Evolutionary conservation across 306 rosid species (phyloP).

Genomic region (Hippophae rhamnoides): DNA sequence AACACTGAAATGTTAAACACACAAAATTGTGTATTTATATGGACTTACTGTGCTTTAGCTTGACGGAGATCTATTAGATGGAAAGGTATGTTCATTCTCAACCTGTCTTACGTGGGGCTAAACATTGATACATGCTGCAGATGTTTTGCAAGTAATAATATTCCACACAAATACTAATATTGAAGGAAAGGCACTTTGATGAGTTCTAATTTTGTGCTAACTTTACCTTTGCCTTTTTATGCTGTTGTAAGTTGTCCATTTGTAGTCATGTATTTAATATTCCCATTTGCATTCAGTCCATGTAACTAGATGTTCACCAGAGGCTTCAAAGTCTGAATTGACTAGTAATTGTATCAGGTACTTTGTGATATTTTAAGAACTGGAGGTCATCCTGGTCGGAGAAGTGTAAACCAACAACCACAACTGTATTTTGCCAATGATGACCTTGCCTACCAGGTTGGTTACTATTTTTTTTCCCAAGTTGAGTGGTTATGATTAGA

Average conservation of each 20-base stretch:
- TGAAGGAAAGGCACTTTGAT: too few species aligned
- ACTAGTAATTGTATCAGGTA: conserved; percentile 45
- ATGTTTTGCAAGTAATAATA: too few species aligned
- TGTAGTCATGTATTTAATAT: background rate
- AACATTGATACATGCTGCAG: too few species aligned
- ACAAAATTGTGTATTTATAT: too few species aligned
- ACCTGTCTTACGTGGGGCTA: too few species aligned
- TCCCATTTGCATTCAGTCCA: background rate
- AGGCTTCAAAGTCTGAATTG: background rate
- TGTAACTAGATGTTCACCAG: background rate
- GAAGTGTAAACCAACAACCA: conserved; percentile 52
- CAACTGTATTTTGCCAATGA: conserved; percentile 70
- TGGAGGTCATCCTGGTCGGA: conserved; percentile 85
- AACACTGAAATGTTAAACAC: too few species aligned
- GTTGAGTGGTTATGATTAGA: too few species aligned
- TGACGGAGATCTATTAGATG: too few species aligned
- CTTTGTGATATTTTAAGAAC: conserved; percentile 80
- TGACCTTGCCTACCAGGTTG: conserved; percentile 88
- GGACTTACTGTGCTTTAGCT: too few species aligned
- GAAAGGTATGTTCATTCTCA: too few species aligned
- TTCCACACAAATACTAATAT: too few species aligned
- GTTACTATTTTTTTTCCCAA: conserved; percentile 11
- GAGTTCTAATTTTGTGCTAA: too few species aligned
- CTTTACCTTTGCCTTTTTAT: background rate
- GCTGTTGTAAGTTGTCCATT: conserved; percentile 8